Evolutionary conservation across 163 green algal genomes (phyloP), one percentile per base, ranked within the genome.

Genomic region (Chlamydomonas reinhardtii): DNA sequence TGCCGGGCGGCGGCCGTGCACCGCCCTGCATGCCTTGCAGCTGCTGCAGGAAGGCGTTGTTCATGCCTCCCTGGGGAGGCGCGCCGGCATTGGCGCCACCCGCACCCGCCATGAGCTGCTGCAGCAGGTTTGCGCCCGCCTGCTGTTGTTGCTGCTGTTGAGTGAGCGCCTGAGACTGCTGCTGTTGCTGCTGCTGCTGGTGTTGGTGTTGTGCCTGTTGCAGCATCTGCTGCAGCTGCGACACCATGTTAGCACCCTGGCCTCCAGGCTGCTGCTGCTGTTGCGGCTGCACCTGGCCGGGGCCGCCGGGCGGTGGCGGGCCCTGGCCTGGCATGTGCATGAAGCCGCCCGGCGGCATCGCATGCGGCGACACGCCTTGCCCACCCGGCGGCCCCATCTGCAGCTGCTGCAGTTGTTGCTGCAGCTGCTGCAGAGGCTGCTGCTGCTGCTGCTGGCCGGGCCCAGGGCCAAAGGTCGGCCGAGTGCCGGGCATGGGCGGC

Each of bases 51-150:
- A 54, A 31, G 24, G 66, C 66, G 17, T 39, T 73, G 66, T 24
- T 31, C 4, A 32, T 27, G 24, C 5, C 25, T 4, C 12, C 27
- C 29, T 20, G 64, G 17, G 16, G n/a, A 0, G 17, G 39, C 72
- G 34, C 39, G 12, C 27, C 43, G 25, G 16, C 43, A 14, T 17
- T 37, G 43, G 27, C 72, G 48, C 52, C 79, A 17, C 66, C 70
- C 12, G 5, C 59, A 8, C 80, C 80, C 29, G 79, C 31, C 79
- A 86, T 80, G 19, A 86, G 70, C 80, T 86, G 80, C 52, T 86
- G 80, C 39, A 79, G 59, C 25, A 79, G 64, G 29, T 24, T 65
- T 27, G 64, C 69, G 34, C 32, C n/a, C 62, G 59, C 31, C 16
- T 74, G 61, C 12, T 64, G 73, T 20, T 68, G 69, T 27, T 68